Evolutionary conservation across 2,329 filamentous ascomycete species (phyloP), one percentile per base, ranked within the genome.

Genomic region (Nigrospora sphaerica): DNA sequence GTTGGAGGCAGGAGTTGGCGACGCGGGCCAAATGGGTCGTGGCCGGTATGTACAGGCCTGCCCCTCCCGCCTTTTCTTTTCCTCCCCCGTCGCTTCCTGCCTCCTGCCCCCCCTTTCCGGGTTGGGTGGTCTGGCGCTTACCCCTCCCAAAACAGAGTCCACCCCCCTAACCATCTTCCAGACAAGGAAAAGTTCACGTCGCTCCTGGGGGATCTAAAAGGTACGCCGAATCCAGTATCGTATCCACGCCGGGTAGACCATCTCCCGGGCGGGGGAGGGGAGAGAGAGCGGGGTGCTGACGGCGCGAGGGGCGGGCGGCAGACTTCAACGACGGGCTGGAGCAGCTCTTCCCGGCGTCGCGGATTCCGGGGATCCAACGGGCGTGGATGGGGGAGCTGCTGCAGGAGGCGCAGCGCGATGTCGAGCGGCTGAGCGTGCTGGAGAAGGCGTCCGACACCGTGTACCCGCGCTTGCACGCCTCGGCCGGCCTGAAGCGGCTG

Each of bases 311-410:
- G n/a, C n/a, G 3, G 4, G 10, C 12, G 16, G 14, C 52, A 65
- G 70, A 72, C 56, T 72, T 68, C 56, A 74, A 73, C 55, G 68
- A 74, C 56, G 69, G 71, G 36, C 60, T 74, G 12, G 70, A 73
- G 49, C 67, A 69, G 40, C 62, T 73, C 41, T 73, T 73, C 56
- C 71, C 70, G 13, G 59, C 64, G 7, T 62, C 64, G 2, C 62
- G 69, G 47, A 55, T 73, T 7, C 62, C 62, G 14, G 71, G 66
- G 10, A 61, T 72, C 18, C 68, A 71, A 48, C 64, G 70, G 13
- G 63, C 68, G n/a, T 73, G 70, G 70, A 69, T 66, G 12, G 67
- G 71, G 51, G 68, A 71, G 47, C 63, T 74, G 28, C 62, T 74
- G n/a, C 67, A 71, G 39, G 63, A 59, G n/a, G 69, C 69, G 10